Base-by-base conservation (phyloP, 1,284 basidiomycete genomes). In the Lentinula novae-zelandiae region DNA sequence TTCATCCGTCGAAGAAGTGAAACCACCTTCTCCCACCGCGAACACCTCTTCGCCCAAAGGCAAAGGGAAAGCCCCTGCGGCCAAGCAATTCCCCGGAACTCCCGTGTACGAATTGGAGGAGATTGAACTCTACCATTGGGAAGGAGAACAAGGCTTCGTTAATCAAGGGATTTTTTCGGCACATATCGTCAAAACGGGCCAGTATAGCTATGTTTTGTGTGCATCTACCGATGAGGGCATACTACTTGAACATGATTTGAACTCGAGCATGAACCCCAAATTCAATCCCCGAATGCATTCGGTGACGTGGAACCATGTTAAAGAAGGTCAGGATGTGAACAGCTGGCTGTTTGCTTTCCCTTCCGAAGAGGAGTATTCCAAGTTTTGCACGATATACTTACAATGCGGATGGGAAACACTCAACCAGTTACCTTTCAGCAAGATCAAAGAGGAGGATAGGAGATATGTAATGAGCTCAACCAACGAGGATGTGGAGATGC, bases 281-380 rank as follows among this genome's bases (percentile, higher is more conserved):
- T 89, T 83, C 80, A 82, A 86, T 42, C 74, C 75, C 61, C 82
- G 80, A 62, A 80, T 85, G 67, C 69, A 72, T 50, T 92, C 94
- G 1, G 82, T 96, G 65, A 96, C 95, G 34, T 95, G 93, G 93
- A 95, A 93, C 66, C 74, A 89, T 67, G 75, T 85, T 62, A 80
- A 81, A 51, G 82, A 83, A n/a, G 78, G 82, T 58, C 83, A 86
- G 13, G 73, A 76, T 22, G 82, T 86, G 68, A 86, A 82, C 70
- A 94, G 94, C 61, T 95, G 95, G 94, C 86, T 92, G 60, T 81
- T 98, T 68, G 81, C 87, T 63, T 95, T 97, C 71, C 67, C 72
- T 5, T 76, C 78, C 13, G 71, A 80, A 61, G 84, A 84, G 33
- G 78, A 78, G 1, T 96, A 90, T 68, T 72, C 77, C 4, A 74